Base-by-base conservation (phyloP, 768 basidiomycete species). In the Collybia sordida region DNA sequence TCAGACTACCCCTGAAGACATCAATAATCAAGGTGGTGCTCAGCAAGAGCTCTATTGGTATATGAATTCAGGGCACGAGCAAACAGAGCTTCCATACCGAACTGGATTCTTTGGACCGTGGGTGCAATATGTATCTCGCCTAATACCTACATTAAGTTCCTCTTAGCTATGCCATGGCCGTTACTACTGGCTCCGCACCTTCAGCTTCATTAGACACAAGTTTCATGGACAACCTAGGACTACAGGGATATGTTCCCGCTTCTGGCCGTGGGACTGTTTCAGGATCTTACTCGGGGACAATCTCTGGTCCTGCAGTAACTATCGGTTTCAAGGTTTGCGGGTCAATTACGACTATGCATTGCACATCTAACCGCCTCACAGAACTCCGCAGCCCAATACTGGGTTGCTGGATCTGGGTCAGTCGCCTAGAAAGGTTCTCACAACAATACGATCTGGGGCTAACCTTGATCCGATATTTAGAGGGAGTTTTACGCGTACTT, bases 31-130 rank as follows among this genome's bases (percentile, higher is more conserved):
- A 55, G 74, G 75, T 31, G 60, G 64, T 31, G 70, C 66, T 8
- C 74, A 77, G 47, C 75, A 78, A 53, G 77, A 78, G 47, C 57
- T 79, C 1, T 78, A 78, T 58, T 78, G 63, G 56, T 77, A 74
- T 53, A 74, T 76, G 77, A 78, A 79, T 53, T 74, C 72, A 3
- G 60, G 59, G 23, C 77, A 78, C 43, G 72, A 73, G 47, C 74
- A 77, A 55, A 74, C 75, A 0, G 75, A 77, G 49, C 31, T 31
- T 12, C 41, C 67, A 4, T 75, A 69, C 53, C 68, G 73, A 22
- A 73, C 71, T 25, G 76, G 75, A 18, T 75, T 79, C 61, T 73
- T 73, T 62, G 77, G 76, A 38, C 78, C 76, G 63, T 73, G 40
- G 48, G 69, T 59, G n/a, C 11, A 31, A 31, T 6, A 11, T n/a